Evolutionary conservation across 73 alveolate genomes (phyloP).

Genomic region (Paramecium pentaurelia): DNA sequence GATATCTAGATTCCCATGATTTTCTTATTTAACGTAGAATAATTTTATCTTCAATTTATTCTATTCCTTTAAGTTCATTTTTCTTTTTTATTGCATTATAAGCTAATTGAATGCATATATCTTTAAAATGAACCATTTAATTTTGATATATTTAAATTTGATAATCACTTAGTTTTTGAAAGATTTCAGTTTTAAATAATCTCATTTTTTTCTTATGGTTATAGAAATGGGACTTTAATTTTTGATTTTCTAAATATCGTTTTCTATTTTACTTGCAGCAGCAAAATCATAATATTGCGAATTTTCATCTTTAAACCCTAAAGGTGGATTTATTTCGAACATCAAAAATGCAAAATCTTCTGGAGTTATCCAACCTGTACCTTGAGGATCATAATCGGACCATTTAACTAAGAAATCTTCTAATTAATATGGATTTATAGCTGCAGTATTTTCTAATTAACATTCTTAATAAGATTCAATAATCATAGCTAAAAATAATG

Average conservation of each 20-base stretch:
- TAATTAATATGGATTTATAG: constrained; percentile 1
- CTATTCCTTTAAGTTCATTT: background rate
- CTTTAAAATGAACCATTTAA: constrained; percentile 32
- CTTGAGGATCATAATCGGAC: constrained; percentile 58
- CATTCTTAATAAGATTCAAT: constrained; percentile 20
- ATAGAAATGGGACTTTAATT: background rate
- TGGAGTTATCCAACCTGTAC: constrained; percentile 52
- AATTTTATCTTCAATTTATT: background rate
- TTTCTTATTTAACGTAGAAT: background rate
- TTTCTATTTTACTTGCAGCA: background rate
- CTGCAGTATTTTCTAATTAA: constrained; percentile 51
- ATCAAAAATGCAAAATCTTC: constrained; percentile 50
- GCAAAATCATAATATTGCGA: background rate
- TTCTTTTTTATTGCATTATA: background rate
- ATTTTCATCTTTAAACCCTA: constrained; percentile 48
- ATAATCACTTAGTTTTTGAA: background rate
- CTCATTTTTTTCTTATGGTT: constrained; percentile 12
- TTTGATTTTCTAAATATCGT: background rate
- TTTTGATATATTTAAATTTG: background rate
- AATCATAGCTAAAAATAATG: constrained; percentile 6
- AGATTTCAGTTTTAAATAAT: background rate
- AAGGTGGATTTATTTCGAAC: constrained; percentile 46
- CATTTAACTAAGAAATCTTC: constrained; percentile 41
- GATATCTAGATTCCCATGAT: constrained; percentile 36
- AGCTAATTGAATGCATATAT: constrained; percentile 16